These are phyloP conservation scores for Brassica juncea DNA, from an alignment of 345 rosid species.

Conservation along the genomic window DNA sequence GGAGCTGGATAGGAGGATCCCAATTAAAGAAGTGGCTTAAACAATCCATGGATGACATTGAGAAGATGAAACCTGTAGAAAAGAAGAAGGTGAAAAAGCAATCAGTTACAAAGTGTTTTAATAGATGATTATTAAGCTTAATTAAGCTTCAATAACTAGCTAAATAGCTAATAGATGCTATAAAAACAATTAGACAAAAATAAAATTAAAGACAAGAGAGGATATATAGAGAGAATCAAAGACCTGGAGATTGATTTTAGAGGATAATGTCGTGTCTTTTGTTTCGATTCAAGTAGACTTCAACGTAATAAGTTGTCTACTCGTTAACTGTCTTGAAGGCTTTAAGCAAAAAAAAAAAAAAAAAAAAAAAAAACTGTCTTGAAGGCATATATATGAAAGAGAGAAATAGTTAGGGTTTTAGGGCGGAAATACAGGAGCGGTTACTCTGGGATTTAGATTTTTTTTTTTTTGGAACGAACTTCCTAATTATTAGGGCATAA, in stretches of 20 bases:
- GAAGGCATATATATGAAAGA: background rate
- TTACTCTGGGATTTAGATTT: slow-evolving; percentile 18
- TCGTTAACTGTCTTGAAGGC: background rate
- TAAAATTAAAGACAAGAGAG: slow-evolving; percentile 16
- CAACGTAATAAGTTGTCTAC: background rate
- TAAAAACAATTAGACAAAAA: slow-evolving; percentile 16
- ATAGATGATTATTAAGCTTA: background rate
- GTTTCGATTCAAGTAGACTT: slow-evolving; percentile 14
- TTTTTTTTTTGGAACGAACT: slow-evolving; percentile 11
- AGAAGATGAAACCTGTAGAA: background rate
- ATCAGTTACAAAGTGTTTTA: slow-evolving; percentile 18
- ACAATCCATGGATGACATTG: slow-evolving; percentile 18
- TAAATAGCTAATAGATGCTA: background rate
- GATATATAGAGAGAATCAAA: slow-evolving; percentile 16
- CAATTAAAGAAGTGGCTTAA: slow-evolving; percentile 29
- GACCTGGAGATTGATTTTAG: background rate
- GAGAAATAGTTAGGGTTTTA: slow-evolving; percentile 29
- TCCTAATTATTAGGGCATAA: slow-evolving; percentile 24
- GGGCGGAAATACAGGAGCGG: slow-evolving; percentile 34
- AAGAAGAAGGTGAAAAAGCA: slow-evolving; percentile 21
- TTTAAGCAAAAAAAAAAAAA: too few species aligned
- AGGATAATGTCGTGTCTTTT: slow-evolving; percentile 24
- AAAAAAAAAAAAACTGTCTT: too few species aligned
- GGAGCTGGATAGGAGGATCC: slow-evolving; percentile 14
- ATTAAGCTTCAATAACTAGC: slow-evolving; percentile 2